Evolutionary conservation across 2,329 filamentous ascomycete species (phyloP), one percentile per base, ranked within the genome.

Genomic region (Aureobasidium sp.): DNA sequence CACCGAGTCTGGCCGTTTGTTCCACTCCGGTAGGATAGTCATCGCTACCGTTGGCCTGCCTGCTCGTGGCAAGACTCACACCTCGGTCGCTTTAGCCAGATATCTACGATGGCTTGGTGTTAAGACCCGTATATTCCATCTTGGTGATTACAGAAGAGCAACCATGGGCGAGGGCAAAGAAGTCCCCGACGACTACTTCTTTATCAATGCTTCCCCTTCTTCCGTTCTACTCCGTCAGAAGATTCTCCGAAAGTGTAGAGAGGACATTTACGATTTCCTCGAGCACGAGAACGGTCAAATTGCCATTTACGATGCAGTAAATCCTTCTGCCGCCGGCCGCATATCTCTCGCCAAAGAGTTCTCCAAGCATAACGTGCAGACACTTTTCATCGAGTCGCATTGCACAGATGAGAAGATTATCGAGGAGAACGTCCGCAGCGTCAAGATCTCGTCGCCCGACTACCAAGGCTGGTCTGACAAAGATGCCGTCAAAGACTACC

Each of bases 281-380:
- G 95, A 97, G 70, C 89, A 97, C 68, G 94, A 97, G 71, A 97
- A 97, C 69, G 94, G 94, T 14, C 94, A 99, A 72, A 93, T 99
- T 61, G 94, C 94, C 62, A 97, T 99, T 64, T 99, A 97, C 73
- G 94, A 99, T 75, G 94, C 95, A 31, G 95, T 99, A 20, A 99
- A 99, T 70, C 92, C 93, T 5, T 87, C 94, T 22, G 87, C 90
- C 22, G 86, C 84, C 63, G 92, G 91, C 17, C 86, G 94, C 51
- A 85, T 88, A 62, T 89, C 91, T 12, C 79, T 99, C 20, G 92
- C 91, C 5, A 96, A 96, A 75, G 94, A 99, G 71, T 96, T 99
- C 73, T 88, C 90, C n/a, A 97, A 97, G 77, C 91, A 97, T 72
- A 90, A 96, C 71, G 92, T 99, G 63, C 70, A 96, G 85, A 97